A percentile compares a stretch with the other conserved stretches of the same genome.
These are phyloP conservation scores for Nannochloropsis gaditana DNA, from an alignment of 108 stramenopile genomes.

Conservation along the genomic window DNA sequence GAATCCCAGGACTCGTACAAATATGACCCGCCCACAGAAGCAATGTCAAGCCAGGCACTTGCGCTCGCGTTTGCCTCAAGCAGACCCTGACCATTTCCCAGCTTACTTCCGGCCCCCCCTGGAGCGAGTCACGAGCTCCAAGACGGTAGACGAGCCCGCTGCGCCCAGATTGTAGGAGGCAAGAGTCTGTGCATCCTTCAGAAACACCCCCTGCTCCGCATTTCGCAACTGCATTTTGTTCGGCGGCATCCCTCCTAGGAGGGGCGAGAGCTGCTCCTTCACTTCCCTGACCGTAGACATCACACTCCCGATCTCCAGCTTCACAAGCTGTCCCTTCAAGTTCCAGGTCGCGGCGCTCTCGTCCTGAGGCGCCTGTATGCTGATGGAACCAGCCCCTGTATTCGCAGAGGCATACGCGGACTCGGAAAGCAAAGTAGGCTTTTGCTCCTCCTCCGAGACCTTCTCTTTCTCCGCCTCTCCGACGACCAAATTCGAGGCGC, in stretches of 20 bases:
- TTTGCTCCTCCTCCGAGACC: neutral
- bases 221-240: slow-evolving; percentile 22
- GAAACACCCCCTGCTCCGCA: neutral
- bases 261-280: slow-evolving; percentile 1
- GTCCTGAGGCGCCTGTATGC: neutral
- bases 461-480: neutral
- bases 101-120: neutral
- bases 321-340: slow-evolving; percentile 2
- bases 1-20: no score
- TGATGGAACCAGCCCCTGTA: neutral
- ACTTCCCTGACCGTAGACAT: neutral
- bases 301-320: neutral
- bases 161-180: slow-evolving; percentile 17
- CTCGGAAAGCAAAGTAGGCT: slow-evolving; percentile 10
- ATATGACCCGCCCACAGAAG: no score
- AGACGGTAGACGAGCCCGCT: neutral
- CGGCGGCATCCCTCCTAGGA: neutral
- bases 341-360: neutral
- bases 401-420: neutral
- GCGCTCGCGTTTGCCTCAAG: no score
- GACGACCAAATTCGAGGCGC: no score
- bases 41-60: no score
- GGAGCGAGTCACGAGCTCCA: neutral
- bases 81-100: neutral
- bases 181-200: neutral